Evolutionary conservation across 202 grass and related monocot species (phyloP), one percentile per base, ranked within the genome.

Genomic region (Cymbopogon flexuosus): DNA sequence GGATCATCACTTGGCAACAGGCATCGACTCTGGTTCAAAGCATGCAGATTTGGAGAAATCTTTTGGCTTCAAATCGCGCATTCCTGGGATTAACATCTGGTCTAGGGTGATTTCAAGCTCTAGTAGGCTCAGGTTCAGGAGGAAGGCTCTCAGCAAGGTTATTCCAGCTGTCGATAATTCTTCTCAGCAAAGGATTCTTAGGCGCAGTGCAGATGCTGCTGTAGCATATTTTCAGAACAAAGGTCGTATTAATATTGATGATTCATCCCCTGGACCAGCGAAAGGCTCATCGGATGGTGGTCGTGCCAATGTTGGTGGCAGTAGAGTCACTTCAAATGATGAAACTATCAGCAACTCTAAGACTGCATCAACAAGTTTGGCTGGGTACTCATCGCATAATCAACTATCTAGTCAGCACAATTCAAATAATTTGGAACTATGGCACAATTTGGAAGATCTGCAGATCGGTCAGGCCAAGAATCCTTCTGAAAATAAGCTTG

Each of bases 151-250:
- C 65, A 79, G 65, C 56, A 95, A 95, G 83, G 68, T 88, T 59
- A 22, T 88, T 15, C 84, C 65, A 47, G 87, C 86, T 79, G 79
- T 54, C 72, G 86, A 79, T 35, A 91, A 79, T 84, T 88, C 89
- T 72, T 93, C 92, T 74, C 92, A 95, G 83, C 84, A 90, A 91
- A 91, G 90, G 79, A 93, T 84, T 80, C 96, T 98, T 56, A 87
- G 77, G 22, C 88, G 82, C 23, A 95, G 96, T 72, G 92, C 96
- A 1, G 51, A 87, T 79, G 96, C 96, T 80, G 96, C 92, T 49
- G 72, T 88, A 49, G 79, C 90, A 62, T 95, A 90, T 84, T 95
- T 93, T 81, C 82, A 61, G 62, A 86, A 68, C 64, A 37, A 45
- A 77, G 86, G 74, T 76, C 30, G 1, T 76, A 79, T 79, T 76